Percentiles rank a stretch among this genome's conserved stretches.
These are phyloP conservation scores for sweet orange (Citrus sinensis) DNA, from an alignment of 345 rosid genomes.

Conservation along the genomic window DNA sequence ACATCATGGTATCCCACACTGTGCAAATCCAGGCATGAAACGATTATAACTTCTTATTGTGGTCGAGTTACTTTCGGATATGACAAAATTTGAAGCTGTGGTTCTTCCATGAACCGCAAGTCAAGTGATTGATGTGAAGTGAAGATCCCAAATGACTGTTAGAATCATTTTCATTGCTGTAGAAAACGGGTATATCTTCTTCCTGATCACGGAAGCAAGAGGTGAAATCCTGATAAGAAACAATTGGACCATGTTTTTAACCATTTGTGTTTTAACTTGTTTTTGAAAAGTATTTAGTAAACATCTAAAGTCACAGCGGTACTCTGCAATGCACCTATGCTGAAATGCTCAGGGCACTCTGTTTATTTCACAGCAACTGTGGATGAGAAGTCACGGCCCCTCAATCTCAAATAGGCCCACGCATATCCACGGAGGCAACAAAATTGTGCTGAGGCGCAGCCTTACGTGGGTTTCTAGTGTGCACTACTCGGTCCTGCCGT, in stretches of 20 bases:
- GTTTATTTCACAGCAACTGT: not conserved
- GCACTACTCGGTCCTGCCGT: conserved; percentile 20
- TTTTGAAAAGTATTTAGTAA: too few relatives aligned
- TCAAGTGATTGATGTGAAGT: not conserved
- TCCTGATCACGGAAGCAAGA: not conserved
- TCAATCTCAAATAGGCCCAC: not conserved
- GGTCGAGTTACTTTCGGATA: not conserved
- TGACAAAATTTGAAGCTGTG: conserved; percentile 6
- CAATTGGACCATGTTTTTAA: conserved; percentile 19
- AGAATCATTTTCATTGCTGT: conserved; percentile 1
- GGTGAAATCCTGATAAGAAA: conserved; percentile 12
- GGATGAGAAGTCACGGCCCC: not conserved
- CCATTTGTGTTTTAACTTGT: too few relatives aligned
- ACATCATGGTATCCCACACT: not conserved
- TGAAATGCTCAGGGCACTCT: too few relatives aligned
- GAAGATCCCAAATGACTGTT: not conserved
- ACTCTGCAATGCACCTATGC: not conserved
- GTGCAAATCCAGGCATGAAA: not conserved
- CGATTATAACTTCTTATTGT: not conserved
- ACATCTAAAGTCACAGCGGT: too few relatives aligned
- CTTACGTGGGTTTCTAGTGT: conserved; percentile 27
- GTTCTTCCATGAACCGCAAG: not conserved
- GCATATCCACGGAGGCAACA: not conserved
- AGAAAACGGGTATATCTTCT: not conserved
- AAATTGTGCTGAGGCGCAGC: conserved; percentile 5